phyloP scores from a whole-genome alignment of 768 basidiomycete species.

The Lentinula edodes region DNA sequence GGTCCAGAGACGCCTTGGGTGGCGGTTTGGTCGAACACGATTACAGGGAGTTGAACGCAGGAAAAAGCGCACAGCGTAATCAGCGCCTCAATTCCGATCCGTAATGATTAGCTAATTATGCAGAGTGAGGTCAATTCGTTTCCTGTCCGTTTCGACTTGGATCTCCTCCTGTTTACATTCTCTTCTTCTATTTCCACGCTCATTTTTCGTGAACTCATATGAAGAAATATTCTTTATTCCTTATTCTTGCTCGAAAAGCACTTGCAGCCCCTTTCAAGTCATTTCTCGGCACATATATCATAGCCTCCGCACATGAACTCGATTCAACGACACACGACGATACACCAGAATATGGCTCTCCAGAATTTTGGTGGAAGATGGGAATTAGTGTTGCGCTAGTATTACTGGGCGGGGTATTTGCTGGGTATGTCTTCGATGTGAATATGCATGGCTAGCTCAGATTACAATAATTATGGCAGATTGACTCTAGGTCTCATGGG shows the following conservation, averaged over 20 bases:
- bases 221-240: neutral
- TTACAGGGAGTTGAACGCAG: too few relatives aligned
- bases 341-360: slow-evolving; percentile 28
- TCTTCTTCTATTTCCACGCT: neutral
- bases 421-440: slow-evolving; percentile 49
- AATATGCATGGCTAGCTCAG: neutral
- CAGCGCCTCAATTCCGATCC: too few relatives aligned
- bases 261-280: slow-evolving; percentile 1
- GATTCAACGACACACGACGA: neutral
- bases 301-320: neutral
- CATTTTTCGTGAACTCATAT: neutral
- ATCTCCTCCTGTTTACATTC: too few relatives aligned
- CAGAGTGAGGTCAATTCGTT: too few relatives aligned
- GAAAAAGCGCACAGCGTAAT: too few relatives aligned
- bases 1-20: too few relatives aligned
- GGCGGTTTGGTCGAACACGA: too few relatives aligned
- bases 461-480: slow-evolving; percentile 27
- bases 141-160: too few relatives aligned
- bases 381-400: slow-evolving; percentile 64
- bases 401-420: slow-evolving; percentile 84
- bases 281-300: neutral
- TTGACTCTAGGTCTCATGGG: slow-evolving; percentile 93
- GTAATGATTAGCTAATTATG: too few relatives aligned
- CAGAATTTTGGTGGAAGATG: slow-evolving; percentile 74
- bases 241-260: neutral